A percentile compares a stretch with the other conserved stretches of the same genome.
These are phyloP conservation scores for Lactarius trivialis DNA, from an alignment of 768 basidiomycete genomes.

Conservation along the genomic window DNA sequence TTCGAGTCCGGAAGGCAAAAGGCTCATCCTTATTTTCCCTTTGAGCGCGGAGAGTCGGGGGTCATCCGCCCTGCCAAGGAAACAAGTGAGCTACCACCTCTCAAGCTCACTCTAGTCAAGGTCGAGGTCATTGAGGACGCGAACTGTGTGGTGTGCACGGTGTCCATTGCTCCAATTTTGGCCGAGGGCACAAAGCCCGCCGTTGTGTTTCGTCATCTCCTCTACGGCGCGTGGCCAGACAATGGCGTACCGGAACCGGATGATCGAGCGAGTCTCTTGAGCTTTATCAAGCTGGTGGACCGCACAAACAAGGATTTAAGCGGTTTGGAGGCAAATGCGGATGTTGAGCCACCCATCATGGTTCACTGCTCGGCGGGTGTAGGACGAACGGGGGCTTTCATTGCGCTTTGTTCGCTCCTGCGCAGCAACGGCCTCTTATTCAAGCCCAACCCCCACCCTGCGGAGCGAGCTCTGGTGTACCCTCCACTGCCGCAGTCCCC, in stretches of 20 bases:
- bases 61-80: conserved; percentile 43
- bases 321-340: conserved; percentile 28
- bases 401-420: conserved; percentile 73
- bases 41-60: conserved; percentile 43
- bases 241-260: conserved; percentile 66
- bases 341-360: conserved; percentile 70
- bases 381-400: conserved; percentile 82
- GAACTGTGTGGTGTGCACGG: conserved; percentile 53
- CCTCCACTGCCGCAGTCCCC: conserved; percentile 41
- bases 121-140: conserved; percentile 45
- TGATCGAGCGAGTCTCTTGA: conserved; percentile 52
- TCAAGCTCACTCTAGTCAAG: conserved; percentile 54
- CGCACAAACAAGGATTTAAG: conserved; percentile 45
- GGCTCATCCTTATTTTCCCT: conserved; percentile 74
- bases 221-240: conserved; percentile 79
- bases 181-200: conserved; percentile 27
- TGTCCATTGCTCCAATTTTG: conserved; percentile 44
- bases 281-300: conserved; percentile 62
- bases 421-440: conserved; percentile 44
- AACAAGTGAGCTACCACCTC: conserved; percentile 30
- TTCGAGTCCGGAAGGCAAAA: conserved; percentile 66
- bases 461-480: conserved; percentile 24
- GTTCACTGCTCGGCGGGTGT: conserved; percentile 84
- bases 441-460: conserved; percentile 19
- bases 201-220: conserved; percentile 59